Evolutionary conservation across 2,329 filamentous ascomycete species (phyloP).

Genomic region (Grosmannia clavigera): DNA sequence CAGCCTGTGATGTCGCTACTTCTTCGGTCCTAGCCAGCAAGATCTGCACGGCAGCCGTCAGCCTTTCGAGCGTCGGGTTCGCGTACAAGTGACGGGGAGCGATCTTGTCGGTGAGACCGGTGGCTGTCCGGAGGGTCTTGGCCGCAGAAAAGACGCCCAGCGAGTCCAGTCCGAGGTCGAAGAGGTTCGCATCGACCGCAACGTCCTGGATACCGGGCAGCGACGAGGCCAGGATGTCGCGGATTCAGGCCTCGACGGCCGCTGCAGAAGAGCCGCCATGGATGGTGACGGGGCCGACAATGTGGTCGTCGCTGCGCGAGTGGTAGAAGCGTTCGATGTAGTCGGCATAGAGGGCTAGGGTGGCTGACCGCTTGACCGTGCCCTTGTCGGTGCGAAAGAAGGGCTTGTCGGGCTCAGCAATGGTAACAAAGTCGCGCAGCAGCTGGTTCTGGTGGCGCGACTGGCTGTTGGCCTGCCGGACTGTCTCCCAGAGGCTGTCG

Average conservation of each 20-base stretch:
- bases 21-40: not conserved
- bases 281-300: not conserved
- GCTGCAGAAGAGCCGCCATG: conserved; percentile 6
- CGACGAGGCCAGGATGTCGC: conserved; percentile 17
- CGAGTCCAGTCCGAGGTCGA: conserved; percentile 26
- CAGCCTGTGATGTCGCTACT: not conserved
- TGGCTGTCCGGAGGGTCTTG: conserved; percentile 16
- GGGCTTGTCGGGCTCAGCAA: conserved; percentile 28
- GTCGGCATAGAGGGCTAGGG: conserved; percentile 20
- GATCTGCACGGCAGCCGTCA: conserved; percentile 14
- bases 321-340: conserved; percentile 2
- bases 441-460: conserved; percentile 35
- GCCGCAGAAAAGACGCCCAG: conserved; percentile 23
- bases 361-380: conserved; percentile 26
- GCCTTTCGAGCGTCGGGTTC: conserved; percentile 21
- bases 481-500: conserved; percentile 29
- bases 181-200: conserved; percentile 14
- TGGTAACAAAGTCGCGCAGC: conserved; percentile 23
- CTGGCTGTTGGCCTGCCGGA: conserved; percentile 29
- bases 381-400: conserved; percentile 33
- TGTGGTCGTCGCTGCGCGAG: not conserved
- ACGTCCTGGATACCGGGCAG: conserved; percentile 20
- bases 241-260: conserved; percentile 18
- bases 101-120: conserved; percentile 21
- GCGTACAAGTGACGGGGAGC: conserved; percentile 27